A percentile compares a stretch with the other conserved stretches of the same genome.
phyloP scores from a whole-genome alignment of 139 green algal species.

The Chlamydomonas applanata region DNA sequence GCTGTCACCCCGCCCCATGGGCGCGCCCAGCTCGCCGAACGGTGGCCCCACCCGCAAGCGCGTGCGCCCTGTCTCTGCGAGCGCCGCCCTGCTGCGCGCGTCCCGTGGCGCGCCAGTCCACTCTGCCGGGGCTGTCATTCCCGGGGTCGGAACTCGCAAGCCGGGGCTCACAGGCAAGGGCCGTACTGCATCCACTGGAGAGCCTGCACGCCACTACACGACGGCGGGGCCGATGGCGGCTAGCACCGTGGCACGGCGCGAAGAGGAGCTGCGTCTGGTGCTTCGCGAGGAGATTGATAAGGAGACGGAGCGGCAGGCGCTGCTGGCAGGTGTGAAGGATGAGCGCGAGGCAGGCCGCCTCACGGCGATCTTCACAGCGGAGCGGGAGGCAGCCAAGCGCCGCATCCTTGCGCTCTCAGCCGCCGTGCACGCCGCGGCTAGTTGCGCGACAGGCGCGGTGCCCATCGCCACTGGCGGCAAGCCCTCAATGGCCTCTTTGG shows the following conservation, averaged over 20 bases:
- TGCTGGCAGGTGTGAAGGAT: slow-evolving; percentile 3
- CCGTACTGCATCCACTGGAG: neutral
- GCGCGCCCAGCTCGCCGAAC: slow-evolving; percentile 6
- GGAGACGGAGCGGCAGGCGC: slow-evolving; percentile 37
- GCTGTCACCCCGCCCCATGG: neutral
- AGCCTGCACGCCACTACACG: neutral
- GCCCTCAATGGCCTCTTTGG: too few species aligned
- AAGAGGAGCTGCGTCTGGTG: slow-evolving; percentile 40
- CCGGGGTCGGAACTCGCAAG: too few species aligned
- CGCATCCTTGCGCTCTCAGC: slow-evolving; percentile 41
- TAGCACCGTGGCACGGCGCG: slow-evolving; percentile 9
- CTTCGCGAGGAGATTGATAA: slow-evolving; percentile 29
- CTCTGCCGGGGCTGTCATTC: too few species aligned
- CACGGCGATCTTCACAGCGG: slow-evolving; percentile 31
- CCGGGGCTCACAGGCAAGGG: neutral
- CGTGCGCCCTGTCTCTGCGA: neutral
- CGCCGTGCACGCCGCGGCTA: slow-evolving; percentile 19
- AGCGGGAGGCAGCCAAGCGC: slow-evolving; percentile 38
- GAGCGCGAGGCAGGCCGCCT: slow-evolving; percentile 28
- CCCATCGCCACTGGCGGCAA: too few species aligned
- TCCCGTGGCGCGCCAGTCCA: neutral
- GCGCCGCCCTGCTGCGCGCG: neutral
- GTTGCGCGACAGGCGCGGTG: too few species aligned
- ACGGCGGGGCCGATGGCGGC: neutral
- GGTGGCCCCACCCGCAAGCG: neutral